Evolutionary conservation across 495 filamentous ascomycete genomes (phyloP), one percentile per base, ranked within the genome.

Genomic region (Evernia prunastri): DNA sequence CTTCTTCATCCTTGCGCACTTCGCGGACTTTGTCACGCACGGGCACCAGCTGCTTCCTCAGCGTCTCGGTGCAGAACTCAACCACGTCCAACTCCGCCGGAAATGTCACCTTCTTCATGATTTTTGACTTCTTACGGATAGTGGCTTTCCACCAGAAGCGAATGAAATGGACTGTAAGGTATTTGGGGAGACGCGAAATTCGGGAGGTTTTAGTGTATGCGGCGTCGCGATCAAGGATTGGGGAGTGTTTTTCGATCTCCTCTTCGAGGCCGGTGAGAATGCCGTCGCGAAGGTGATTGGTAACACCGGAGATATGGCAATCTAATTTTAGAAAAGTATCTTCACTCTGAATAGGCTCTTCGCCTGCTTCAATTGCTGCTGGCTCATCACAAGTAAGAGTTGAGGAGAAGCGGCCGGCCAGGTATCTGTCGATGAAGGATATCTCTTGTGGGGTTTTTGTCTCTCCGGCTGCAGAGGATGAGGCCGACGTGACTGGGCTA

Each of bases 31-130:
- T 95, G 77, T 98, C 95, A 54, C 94, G 84, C 39, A 97, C 86
- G 5, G 94, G 94, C 58, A 97, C 80, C 47, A 98, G 83, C 66
- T 87, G 83, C 69, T 89, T 86, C 72, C 83, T 84, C 56, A 98
- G 81, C 60, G 94, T 86, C 45, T 97, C 92, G 59, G 92, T 91
- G 72, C 94, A 98, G 76, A 93, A 97, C 70, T 98, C 94, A 13
- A 96, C 89, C 6, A 87, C 87, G 73, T 98, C 94, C 31, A 98
- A 79, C 75, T 98, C 95, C 56, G 86, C 84, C 23, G 92, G 93
- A 74, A 98, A 98, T 0, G 90, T 91, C 53, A 98, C 94, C 75
- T 97, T 98, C 68, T 92, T 89, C 92, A 98, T 92, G 71, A 98
- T 98, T 83, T 98, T 98, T 61, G 92, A 91, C 79, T 98, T 98